phyloP scores from a whole-genome alignment of 1,284 basidiomycete species.

The Tetrapyrgos nigripes region DNA sequence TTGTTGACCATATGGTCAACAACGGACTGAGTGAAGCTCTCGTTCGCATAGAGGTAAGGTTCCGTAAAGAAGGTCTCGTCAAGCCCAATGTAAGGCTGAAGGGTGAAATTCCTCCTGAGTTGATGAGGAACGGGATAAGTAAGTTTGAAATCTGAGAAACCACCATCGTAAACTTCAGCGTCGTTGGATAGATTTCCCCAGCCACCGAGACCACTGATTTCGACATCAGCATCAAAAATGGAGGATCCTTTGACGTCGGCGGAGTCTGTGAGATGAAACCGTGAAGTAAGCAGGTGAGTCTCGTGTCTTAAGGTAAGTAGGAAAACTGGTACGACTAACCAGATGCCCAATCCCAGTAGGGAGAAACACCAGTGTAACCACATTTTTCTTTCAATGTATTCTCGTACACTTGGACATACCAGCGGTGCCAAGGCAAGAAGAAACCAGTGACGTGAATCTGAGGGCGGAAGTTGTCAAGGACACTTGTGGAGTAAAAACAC shows the following conservation, averaged over 20 bases:
- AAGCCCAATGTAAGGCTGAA: conserved; percentile 32
- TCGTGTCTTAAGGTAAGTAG: not conserved
- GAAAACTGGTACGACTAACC: conserved; percentile 24
- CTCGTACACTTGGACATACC: conserved; percentile 40
- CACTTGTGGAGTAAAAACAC: not conserved
- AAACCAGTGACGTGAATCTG: conserved; percentile 43
- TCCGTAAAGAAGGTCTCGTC: conserved; percentile 27
- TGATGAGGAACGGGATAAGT: conserved; percentile 41
- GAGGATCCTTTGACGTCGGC: conserved; percentile 34
- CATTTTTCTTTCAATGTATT: conserved; percentile 37
- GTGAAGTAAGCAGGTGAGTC: not conserved
- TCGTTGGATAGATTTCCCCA: conserved; percentile 42
- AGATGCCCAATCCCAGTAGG: conserved; percentile 48
- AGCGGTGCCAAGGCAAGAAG: conserved; percentile 48
- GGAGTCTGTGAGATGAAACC: conserved; percentile 34
- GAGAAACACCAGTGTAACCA: conserved; percentile 38
- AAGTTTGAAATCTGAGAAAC: conserved; percentile 35
- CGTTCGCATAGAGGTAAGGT: conserved; percentile 30
- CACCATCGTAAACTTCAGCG: conserved; percentile 37
- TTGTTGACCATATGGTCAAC: conserved; percentile 33
- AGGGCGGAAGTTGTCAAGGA: not conserved
- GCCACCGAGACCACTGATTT: conserved; percentile 41
- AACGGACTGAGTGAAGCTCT: conserved; percentile 34
- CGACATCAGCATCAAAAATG: conserved; percentile 35
- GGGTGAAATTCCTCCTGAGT: conserved; percentile 42